phyloP scores from a whole-genome alignment of 2,329 filamentous ascomycete genomes.

The Ceratocystis cacaofunesta region DNA sequence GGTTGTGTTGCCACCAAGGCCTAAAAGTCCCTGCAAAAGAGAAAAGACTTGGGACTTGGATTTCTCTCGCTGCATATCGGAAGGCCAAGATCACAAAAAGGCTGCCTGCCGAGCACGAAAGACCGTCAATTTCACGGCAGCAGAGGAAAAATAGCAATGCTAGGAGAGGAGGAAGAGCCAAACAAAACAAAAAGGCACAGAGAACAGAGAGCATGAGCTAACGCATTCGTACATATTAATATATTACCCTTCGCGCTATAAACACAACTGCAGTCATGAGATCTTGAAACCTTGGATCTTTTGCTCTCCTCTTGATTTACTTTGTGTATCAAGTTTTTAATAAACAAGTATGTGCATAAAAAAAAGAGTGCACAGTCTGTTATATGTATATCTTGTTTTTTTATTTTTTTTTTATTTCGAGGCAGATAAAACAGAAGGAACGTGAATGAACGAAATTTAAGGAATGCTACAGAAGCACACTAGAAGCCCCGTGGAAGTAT shows the following conservation, averaged over 20 bases:
- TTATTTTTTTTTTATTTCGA: too few relatives aligned
- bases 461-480: constrained; percentile 1
- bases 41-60: neutral
- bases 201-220: neutral
- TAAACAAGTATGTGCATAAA: neutral
- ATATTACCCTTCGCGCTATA: neutral
- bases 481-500: neutral
- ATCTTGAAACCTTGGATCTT: neutral
- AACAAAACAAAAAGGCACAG: neutral
- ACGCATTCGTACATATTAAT: neutral
- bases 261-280: neutral
- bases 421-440: neutral
- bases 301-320: neutral
- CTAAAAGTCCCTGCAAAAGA: neutral
- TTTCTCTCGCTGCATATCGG: neutral
- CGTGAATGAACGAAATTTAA: neutral
- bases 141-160: neutral
- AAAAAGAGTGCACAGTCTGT: neutral
- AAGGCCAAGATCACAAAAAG: neutral
- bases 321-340: neutral
- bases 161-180: too few relatives aligned
- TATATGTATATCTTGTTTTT: too few relatives aligned
- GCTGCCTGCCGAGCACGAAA: neutral
- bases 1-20: neutral
- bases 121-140: neutral